phyloP scores from a whole-genome alignment of 371 early-diverging fungal genomes.

The Pancytospora epiphaga region DNA sequence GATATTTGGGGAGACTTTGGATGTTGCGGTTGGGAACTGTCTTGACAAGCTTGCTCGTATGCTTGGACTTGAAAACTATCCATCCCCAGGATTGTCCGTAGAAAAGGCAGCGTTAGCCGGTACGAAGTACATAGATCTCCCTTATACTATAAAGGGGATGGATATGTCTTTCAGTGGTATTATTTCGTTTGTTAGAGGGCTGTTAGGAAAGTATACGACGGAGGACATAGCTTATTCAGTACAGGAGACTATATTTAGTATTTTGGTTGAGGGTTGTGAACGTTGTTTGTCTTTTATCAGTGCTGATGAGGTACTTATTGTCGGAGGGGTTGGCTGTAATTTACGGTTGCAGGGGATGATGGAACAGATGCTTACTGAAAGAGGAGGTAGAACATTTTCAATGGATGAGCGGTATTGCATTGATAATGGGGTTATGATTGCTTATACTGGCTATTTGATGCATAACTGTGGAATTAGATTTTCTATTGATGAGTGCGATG shows the following conservation, averaged over 20 bases:
- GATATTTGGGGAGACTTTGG: slow-evolving; percentile 96
- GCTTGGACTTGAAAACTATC: slow-evolving; percentile 81
- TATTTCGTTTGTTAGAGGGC: slow-evolving; percentile 70
- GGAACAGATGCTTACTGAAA: slow-evolving; percentile 78
- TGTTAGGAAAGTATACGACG: slow-evolving; percentile 62
- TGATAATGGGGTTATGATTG: slow-evolving; percentile 99
- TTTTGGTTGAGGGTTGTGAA: slow-evolving; percentile 96
- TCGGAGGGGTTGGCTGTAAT: slow-evolving; percentile 94
- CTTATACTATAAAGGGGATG: slow-evolving; percentile 98
- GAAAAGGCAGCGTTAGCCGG: slow-evolving; percentile 84
- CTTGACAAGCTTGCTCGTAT: slow-evolving; percentile 90
- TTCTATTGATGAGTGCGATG: slow-evolving; percentile 70
- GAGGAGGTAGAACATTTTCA: slow-evolving; percentile 77
- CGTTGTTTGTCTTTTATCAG: slow-evolving; percentile 96
- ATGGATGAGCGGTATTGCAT: slow-evolving; percentile 95
- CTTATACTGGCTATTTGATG: slow-evolving; percentile 74
- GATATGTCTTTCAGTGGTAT: slow-evolving; percentile 97
- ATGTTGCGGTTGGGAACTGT: slow-evolving; percentile 96
- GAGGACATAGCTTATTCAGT: slow-evolving; percentile 89
- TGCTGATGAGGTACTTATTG: slow-evolving; percentile 79
- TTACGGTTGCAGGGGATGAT: slow-evolving; percentile 90
- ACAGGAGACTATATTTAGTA: slow-evolving; percentile 93
- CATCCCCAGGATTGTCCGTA: slow-evolving; percentile 92
- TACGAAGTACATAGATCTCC: slow-evolving; percentile 72
- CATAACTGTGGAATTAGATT: slow-evolving; percentile 62